Percentiles rank a stretch among this genome's conserved stretches.
Evolutionary conservation across 1,139 yeast species (phyloP).

Genomic region (Blastobotrys raffinosifermentans): DNA sequence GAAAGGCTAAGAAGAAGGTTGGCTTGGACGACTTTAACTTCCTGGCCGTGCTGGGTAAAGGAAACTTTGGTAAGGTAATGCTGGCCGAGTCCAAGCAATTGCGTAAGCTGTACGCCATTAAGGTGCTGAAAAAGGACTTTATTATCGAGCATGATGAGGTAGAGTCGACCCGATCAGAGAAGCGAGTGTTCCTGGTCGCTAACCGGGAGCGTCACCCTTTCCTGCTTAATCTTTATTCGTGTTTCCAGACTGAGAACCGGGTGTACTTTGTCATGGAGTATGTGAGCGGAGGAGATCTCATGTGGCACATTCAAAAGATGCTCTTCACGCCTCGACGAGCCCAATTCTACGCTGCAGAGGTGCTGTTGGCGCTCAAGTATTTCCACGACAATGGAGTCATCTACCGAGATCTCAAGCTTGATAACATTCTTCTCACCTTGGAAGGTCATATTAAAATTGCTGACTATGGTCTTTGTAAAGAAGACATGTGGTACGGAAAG

Average conservation of each 20-base stretch:
- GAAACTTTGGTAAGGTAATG: slow-evolving; percentile 97
- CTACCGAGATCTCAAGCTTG: slow-evolving; percentile 93
- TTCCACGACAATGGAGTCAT: slow-evolving; percentile 95
- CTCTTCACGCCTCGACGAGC: slow-evolving; percentile 87
- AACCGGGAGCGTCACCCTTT: slow-evolving; percentile 90
- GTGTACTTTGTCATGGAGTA: slow-evolving; percentile 98
- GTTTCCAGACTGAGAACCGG: slow-evolving; percentile 96
- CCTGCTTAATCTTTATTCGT: slow-evolving; percentile 81
- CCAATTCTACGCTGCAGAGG: slow-evolving; percentile 96
- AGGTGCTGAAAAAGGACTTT: slow-evolving; percentile 90
- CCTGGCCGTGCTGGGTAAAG: slow-evolving; percentile 91
- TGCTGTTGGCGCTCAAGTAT: slow-evolving; percentile 79
- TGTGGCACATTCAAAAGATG: slow-evolving; percentile 98
- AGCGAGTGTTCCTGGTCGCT: slow-evolving; percentile 85
- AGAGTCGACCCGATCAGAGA: slow-evolving; percentile 89
- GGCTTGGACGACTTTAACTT: slow-evolving; percentile 94
- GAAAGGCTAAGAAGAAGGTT: slow-evolving; percentile 65
- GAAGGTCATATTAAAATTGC: slow-evolving; percentile 96
- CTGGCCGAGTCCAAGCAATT: slow-evolving; percentile 80
- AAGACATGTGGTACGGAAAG: slow-evolving; percentile 85
- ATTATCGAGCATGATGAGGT: slow-evolving; percentile 95
- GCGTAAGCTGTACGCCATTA: slow-evolving; percentile 79
- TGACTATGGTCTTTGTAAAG: slow-evolving; percentile 95
- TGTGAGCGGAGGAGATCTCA: slow-evolving; percentile 94
- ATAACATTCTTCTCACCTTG: slow-evolving; percentile 80